A percentile compares a stretch with the other conserved stretches of the same genome.
phyloP scores from a whole-genome alignment of 129 eudicot genomes.

The Apium graveolens region DNA sequence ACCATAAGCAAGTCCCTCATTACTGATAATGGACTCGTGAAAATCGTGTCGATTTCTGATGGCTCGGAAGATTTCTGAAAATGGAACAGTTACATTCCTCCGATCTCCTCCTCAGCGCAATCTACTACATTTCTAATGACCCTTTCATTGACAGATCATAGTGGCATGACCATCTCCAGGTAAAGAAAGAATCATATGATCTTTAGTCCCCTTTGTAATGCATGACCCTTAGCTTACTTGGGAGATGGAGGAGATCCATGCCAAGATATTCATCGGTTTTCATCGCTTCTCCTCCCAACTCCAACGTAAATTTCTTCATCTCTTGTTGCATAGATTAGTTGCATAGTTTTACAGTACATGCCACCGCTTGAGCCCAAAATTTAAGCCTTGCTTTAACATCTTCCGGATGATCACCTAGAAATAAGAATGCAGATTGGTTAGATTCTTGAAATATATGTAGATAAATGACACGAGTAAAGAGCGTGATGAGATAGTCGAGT shows the following conservation, averaged over 20 bases:
- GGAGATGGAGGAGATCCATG: background rate
- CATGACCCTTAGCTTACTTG: background rate
- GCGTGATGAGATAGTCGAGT: too few relatives aligned
- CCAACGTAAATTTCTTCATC: background rate
- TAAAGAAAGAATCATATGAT: background rate
- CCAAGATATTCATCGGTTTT: background rate
- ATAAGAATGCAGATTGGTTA: background rate
- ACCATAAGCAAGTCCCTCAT: background rate
- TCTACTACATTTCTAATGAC: background rate
- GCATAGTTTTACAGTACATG: conserved; percentile 71
- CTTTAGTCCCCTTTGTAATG: background rate
- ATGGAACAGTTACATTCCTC: too few relatives aligned
- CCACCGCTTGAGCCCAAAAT: conserved; percentile 81
- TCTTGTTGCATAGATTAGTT: conserved; percentile 20
- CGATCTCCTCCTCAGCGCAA: background rate
- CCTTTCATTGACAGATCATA: conserved; percentile 7
- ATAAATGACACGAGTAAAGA: too few relatives aligned
- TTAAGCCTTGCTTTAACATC: conserved; percentile 82
- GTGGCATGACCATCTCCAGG: conserved; percentile 1
- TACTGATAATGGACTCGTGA: background rate
- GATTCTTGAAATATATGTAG: background rate
- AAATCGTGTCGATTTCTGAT: conserved; percentile 12
- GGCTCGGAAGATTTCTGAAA: conserved; percentile 6
- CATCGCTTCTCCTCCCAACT: background rate
- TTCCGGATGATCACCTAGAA: conserved; percentile 69